Evolutionary conservation across 1,284 basidiomycete genomes (phyloP), one percentile per base, ranked within the genome.

Genomic region (Psilocybe mexicana): DNA sequence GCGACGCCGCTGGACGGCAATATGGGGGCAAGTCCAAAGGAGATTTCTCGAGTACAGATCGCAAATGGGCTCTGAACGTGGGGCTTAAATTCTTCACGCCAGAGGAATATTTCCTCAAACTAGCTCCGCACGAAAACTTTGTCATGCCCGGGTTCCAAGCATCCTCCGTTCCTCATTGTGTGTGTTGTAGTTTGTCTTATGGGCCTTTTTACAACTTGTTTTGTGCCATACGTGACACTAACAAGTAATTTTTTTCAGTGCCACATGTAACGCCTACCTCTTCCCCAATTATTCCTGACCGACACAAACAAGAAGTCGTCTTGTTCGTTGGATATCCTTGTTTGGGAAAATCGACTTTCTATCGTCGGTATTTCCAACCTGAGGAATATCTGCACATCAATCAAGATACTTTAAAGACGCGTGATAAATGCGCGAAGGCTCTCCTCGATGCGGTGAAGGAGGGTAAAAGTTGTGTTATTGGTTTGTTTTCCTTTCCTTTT

Each of bases 271-370:
- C 81, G n/a, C 88, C 90, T 1, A 81, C 86, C 38, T 79, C 84
- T 43, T 77, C 81, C 0, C 81, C 88, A 0, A 75, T 93, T 33
- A 60, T 89, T 14, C 85, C 85, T 1, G 49, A 63, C 3, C 65
- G 71, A 0, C 64, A 66, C 0, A 61, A 64, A 6, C 73, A 79
- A 57, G 72, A 92, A 68, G 76, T 97, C 1, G 86, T 98, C 1
- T 61, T 98, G 6, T 94, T 98, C 63, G 90, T 94, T 5, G 96
- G 96, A 11, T 87, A 85, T 54, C 96, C 96, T 0, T 89, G 88
- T 49, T 75, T 93, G 1, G 96, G 96, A 44, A 98, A 98, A 74
- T 89, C 93, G 0, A 83, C 86, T 0, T 92, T 96, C 70, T 98
- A 82, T 72, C 75, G 76, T 10, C 79, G 72, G 40, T 76, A 93